These are phyloP conservation scores for Calonectria honghensis DNA, from an alignment of 2,329 filamentous ascomycete genomes.

Conservation along the genomic window DNA sequence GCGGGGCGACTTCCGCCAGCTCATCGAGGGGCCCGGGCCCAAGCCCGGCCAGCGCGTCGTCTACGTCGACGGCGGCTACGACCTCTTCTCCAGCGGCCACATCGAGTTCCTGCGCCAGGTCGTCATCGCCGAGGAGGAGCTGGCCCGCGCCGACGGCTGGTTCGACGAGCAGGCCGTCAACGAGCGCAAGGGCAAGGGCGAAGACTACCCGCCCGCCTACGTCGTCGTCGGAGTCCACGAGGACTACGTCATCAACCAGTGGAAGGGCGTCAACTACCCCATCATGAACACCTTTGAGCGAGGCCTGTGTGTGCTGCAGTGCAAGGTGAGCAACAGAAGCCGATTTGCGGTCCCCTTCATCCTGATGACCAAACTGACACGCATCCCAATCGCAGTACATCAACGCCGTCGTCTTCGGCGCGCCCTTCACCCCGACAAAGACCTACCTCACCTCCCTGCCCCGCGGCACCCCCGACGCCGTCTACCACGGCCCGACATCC, in stretches of 20 bases:
- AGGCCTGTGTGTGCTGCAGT: conserved; percentile 95
- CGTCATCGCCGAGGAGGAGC: conserved; percentile 81
- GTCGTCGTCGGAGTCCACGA: conserved; percentile 96
- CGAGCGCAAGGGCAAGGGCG: conserved; percentile 79
- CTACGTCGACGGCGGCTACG: conserved; percentile 97
- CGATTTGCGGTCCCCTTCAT: not conserved
- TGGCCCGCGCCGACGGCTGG: conserved; percentile 83
- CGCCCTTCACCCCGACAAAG: conserved; percentile 89
- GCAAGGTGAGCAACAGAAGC: conserved; percentile 77
- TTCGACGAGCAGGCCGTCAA: conserved; percentile 78
- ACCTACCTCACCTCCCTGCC: conserved; percentile 86
- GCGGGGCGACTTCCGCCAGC: conserved; percentile 77
- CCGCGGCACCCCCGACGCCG: conserved; percentile 82
- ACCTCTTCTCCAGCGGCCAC: conserved; percentile 96
- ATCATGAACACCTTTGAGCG: conserved; percentile 99
- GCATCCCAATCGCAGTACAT: conserved; percentile 77
- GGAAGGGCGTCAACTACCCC: conserved; percentile 98
- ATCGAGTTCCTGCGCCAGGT: conserved; percentile 95
- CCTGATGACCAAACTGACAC: conserved; percentile 39
- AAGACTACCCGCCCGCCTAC: conserved; percentile 88
- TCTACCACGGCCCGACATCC: conserved; percentile 97
- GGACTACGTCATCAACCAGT: conserved; percentile 94
- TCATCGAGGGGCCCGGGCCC: conserved; percentile 83
- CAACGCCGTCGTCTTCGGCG: conserved; percentile 90
- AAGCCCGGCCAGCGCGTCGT: conserved; percentile 88